Conservation (phyloP, 306 rosid species). For the Cucurbita pepo region DNA sequence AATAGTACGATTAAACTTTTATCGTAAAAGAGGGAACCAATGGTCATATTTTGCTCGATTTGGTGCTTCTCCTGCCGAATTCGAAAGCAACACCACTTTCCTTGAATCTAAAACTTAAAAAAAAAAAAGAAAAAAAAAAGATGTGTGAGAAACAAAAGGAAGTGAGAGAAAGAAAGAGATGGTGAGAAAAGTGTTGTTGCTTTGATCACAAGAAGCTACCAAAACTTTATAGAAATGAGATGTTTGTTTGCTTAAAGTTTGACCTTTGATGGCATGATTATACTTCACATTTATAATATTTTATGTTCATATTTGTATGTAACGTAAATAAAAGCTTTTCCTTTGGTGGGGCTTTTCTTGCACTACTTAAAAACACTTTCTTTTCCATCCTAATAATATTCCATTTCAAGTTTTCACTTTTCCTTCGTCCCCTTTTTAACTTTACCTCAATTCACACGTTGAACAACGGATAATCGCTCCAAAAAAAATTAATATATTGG, state of each 20-base stretch:
- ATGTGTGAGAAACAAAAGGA: not conserved
- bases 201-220: conserved; percentile 99
- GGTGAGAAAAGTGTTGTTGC: conserved; percentile 74
- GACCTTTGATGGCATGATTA: conserved; percentile 67
- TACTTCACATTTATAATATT: not conserved
- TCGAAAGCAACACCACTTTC: conserved; percentile 26
- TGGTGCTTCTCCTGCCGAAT: not conserved
- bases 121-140: not conserved
- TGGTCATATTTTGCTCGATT: conserved; percentile 10
- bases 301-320: not conserved
- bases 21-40: conserved; percentile 32
- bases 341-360: not conserved
- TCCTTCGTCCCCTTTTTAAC: not conserved
- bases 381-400: not conserved
- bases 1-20: conserved; percentile 22
- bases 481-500: not conserved
- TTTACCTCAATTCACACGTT: not conserved
- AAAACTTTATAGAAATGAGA: conserved; percentile 36
- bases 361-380: not conserved
- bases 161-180: not conserved
- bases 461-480: too few relatives aligned
- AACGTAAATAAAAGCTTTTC: conserved; percentile 1
- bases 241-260: conserved; percentile 87
- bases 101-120: conserved; percentile 23
- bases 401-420: not conserved